These are phyloP conservation scores for Ogataea pilisensis DNA, from an alignment of 805 yeast genomes.

Conservation along the genomic window DNA sequence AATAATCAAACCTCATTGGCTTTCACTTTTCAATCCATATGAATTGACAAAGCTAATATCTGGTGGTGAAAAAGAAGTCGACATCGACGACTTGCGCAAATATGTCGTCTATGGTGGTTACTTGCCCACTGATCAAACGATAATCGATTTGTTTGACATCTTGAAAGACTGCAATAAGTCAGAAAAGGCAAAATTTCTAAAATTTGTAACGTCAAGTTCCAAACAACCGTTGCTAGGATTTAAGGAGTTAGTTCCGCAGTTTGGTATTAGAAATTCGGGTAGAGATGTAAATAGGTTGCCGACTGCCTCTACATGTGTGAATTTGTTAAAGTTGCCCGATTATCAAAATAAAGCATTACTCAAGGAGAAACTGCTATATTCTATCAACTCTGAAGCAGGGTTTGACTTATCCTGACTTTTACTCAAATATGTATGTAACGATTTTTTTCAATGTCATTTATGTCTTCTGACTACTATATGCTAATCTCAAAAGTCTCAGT, in stretches of 20 bases:
- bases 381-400: slow-evolving; percentile 80
- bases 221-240: slow-evolving; percentile 91
- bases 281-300: slow-evolving; percentile 59
- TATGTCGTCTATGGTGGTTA: slow-evolving; percentile 69
- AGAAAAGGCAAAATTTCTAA: slow-evolving; percentile 64
- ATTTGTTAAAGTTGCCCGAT: slow-evolving; percentile 80
- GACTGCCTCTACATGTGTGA: slow-evolving; percentile 91
- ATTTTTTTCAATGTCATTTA: too few relatives aligned
- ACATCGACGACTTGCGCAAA: slow-evolving; percentile 61
- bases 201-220: slow-evolving; percentile 90
- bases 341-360: slow-evolving; percentile 59
- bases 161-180: slow-evolving; percentile 59
- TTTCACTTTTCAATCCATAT: slow-evolving; percentile 75
- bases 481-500: too few relatives aligned
- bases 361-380: slow-evolving; percentile 62
- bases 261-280: slow-evolving; percentile 76
- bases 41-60: slow-evolving; percentile 84
- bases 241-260: slow-evolving; percentile 63
- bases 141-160: slow-evolving; percentile 69
- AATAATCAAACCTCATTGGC: slow-evolving; percentile 70
- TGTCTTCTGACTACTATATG: too few relatives aligned
- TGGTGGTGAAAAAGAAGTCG: slow-evolving; percentile 69
- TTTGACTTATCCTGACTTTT: slow-evolving; percentile 66
- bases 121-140: slow-evolving; percentile 49
- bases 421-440: too few relatives aligned